Percentiles rank a stretch among this genome's conserved stretches.
phyloP scores from a whole-genome alignment of 768 basidiomycete genomes.

The Tricholoma sp. region DNA sequence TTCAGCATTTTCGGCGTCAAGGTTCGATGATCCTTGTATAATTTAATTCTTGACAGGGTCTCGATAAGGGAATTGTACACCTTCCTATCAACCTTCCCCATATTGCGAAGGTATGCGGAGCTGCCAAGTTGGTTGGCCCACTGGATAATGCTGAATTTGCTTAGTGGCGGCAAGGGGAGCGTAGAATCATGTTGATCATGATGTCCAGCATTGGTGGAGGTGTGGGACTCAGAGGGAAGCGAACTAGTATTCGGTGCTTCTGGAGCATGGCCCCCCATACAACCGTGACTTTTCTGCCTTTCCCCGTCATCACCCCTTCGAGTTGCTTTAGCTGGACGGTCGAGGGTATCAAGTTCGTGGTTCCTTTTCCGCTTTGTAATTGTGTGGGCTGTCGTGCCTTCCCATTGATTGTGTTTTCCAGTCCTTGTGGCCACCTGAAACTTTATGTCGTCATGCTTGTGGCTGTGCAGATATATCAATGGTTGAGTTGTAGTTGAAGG shows the following conservation, averaged over 20 bases:
- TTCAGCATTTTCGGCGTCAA: conserved; percentile 15
- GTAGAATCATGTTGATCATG: neutral
- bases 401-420: neutral
- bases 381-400: neutral
- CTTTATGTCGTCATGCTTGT: neutral
- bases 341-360: neutral
- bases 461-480: neutral
- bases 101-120: conserved; percentile 12
- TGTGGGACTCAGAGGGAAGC: neutral
- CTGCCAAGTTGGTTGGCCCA: conserved; percentile 18
- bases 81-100: conserved; percentile 14
- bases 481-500: neutral
- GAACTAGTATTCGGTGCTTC: neutral
- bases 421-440: neutral
- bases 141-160: neutral
- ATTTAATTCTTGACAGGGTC: conserved; percentile 11
- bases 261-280: neutral
- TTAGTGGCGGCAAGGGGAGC: neutral
- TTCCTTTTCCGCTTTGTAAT: neutral
- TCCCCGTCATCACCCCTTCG: neutral
- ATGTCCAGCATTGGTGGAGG: neutral
- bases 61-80: conserved; percentile 13
- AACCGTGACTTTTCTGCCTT: neutral
- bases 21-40: conserved; percentile 6
- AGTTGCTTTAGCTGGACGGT: neutral